phyloP scores from a whole-genome alignment of 495 filamentous ascomycete genomes.

The Corynascus novoguineensis region DNA sequence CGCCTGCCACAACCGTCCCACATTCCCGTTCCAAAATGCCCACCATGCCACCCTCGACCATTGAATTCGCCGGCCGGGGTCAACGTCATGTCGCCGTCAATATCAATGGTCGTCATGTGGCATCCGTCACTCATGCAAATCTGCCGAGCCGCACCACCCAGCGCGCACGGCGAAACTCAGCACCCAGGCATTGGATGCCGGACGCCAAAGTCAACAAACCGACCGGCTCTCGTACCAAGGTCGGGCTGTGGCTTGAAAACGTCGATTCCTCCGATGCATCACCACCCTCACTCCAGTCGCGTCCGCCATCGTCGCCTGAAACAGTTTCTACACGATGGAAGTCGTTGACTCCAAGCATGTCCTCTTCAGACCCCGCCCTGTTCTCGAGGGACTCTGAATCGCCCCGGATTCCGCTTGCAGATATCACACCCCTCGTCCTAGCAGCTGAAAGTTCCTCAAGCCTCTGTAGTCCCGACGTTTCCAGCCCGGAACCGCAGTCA shows the following conservation, averaged over 20 bases:
- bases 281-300: background rate
- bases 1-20: background rate
- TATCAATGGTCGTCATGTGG: background rate
- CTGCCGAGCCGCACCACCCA: background rate
- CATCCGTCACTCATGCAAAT: too few relatives aligned
- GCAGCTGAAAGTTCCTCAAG: background rate
- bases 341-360: background rate
- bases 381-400: background rate
- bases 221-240: background rate
- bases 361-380: background rate
- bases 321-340: background rate
- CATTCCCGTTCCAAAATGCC: background rate
- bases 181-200: background rate
- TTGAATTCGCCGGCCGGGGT: background rate
- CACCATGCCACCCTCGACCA: background rate
- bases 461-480: background rate
- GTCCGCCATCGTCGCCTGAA: background rate
- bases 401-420: constrained; percentile 14
- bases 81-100: background rate
- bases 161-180: background rate
- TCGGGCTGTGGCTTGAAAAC: constrained; percentile 8
- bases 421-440: constrained; percentile 9
- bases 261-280: background rate
- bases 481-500: background rate
- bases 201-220: constrained; percentile 2